Evolutionary conservation across 2,329 filamentous ascomycete genomes (phyloP), one percentile per base, ranked within the genome.

Genomic region (Chrysoporthe austroafricana): DNA sequence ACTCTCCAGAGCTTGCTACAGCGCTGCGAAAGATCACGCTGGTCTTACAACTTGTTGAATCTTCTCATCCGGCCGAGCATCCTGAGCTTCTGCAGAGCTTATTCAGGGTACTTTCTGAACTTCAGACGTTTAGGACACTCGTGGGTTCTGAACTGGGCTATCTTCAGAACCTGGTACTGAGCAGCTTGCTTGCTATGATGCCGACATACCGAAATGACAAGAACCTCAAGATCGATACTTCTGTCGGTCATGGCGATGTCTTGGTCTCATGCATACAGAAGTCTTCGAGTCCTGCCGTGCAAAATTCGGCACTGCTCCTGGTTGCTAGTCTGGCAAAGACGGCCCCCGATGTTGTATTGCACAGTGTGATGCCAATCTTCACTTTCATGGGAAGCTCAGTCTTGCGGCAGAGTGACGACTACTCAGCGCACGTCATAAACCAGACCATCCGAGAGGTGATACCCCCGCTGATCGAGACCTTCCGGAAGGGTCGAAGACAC

Each of bases 281-380:
- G 70, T 96, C 94, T 0, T 89, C 92, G 36, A 97, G 92, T 77
- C 94, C 94, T 0, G 93, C 97, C 71, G 94, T 99, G 7, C 96
- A 98, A 76, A 97, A 97, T 75, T 90, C 91, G 6, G 94, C 96
- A 4, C 84, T 99, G 16, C 86, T 98, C 9, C 84, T 99, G 36
- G 92, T 98, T 67, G 94, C 95, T 34, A 91, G 90, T 66, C 84
- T 99, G 52, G 95, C 96, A 32, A 91, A 91, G 50, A 92, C 94
- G 72, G 93, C 93, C 0, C 96, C 96, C 0, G 94, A 97, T 77
- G 83, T 97, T 60, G 93, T 99, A 3, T 85, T 99, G 67, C 95
- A 99, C 79, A 97, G 94, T 73, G 93, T 99, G 64, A 99, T 99
- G 96, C 96, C 96, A 14, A 95, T 99, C 63, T 99, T 99, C 80